Percentiles rank a stretch among this genome's conserved stretches.
These are phyloP conservation scores for Tulasnella sp. DNA, from an alignment of 768 basidiomycete genomes.

Conservation along the genomic window DNA sequence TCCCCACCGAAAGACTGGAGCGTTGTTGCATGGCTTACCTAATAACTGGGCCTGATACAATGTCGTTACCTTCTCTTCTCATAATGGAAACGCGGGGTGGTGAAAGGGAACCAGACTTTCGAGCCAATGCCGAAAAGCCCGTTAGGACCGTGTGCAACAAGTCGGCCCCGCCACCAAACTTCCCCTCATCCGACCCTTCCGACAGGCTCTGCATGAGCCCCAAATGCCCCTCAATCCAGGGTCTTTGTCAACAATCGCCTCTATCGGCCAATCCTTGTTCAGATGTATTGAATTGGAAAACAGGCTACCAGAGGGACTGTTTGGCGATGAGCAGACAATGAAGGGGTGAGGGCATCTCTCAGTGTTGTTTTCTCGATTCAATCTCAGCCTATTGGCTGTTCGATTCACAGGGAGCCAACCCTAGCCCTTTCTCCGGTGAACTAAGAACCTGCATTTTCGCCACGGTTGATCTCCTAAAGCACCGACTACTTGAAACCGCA, in stretches of 20 bases:
- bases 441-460: not conserved
- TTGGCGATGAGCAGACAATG: not conserved
- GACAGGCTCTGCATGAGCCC: too few relatives aligned
- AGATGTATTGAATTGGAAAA: not conserved
- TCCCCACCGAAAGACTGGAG: too few relatives aligned
- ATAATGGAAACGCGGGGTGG: not conserved
- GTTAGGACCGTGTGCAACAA: not conserved
- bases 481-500: not conserved
- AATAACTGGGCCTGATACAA: not conserved
- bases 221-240: not conserved
- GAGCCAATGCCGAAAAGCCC: not conserved
- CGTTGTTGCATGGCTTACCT: too few relatives aligned
- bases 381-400: not conserved
- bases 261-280: not conserved
- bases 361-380: too few relatives aligned
- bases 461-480: not conserved
- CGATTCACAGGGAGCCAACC: not conserved
- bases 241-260: not conserved
- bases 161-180: too few relatives aligned
- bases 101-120: not conserved
- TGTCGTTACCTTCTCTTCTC: not conserved
- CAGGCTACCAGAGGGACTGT: not conserved
- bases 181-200: too few relatives aligned
- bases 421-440: not conserved
- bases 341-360: too few relatives aligned